Evolutionary conservation across 495 filamentous ascomycete species (phyloP).

Genomic region (Podospora comata): DNA sequence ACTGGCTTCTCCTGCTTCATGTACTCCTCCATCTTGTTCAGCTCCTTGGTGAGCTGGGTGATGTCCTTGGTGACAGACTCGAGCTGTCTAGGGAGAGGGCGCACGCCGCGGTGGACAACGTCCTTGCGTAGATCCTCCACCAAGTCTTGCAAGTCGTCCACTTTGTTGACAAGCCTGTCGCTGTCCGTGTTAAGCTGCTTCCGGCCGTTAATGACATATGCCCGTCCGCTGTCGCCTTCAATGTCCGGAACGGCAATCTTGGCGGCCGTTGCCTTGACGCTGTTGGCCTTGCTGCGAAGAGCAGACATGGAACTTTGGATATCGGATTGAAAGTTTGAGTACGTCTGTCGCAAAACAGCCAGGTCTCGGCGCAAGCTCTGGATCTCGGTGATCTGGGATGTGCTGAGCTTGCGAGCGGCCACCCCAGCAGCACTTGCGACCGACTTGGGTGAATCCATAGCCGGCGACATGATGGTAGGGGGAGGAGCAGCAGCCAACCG

Average conservation of each 20-base stretch:
- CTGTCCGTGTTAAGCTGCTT: slow-evolving; percentile 79
- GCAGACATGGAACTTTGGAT: slow-evolving; percentile 81
- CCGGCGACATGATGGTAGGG: slow-evolving; percentile 35
- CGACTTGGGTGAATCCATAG: slow-evolving; percentile 34
- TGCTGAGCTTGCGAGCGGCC: slow-evolving; percentile 37
- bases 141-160: slow-evolving; percentile 93
- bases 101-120: slow-evolving; percentile 87
- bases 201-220: slow-evolving; percentile 81
- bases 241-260: slow-evolving; percentile 61
- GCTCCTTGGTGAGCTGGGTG: slow-evolving; percentile 70
- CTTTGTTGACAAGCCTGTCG: slow-evolving; percentile 80
- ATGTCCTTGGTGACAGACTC: slow-evolving; percentile 87
- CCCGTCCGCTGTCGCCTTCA: slow-evolving; percentile 69
- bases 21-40: slow-evolving; percentile 94
- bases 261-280: slow-evolving; percentile 71
- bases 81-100: slow-evolving; percentile 86
- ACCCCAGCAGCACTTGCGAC: slow-evolving; percentile 14
- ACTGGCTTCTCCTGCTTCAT: slow-evolving; percentile 86
- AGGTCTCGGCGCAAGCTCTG: slow-evolving; percentile 84
- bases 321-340: slow-evolving; percentile 83
- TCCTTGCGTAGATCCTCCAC: slow-evolving; percentile 98
- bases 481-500: slow-evolving; percentile 69
- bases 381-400: slow-evolving; percentile 65
- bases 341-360: slow-evolving; percentile 89
- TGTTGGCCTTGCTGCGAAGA: slow-evolving; percentile 72